Conservation (phyloP, 441 rosid species). For the Adansonia rubrostipa region DNA sequence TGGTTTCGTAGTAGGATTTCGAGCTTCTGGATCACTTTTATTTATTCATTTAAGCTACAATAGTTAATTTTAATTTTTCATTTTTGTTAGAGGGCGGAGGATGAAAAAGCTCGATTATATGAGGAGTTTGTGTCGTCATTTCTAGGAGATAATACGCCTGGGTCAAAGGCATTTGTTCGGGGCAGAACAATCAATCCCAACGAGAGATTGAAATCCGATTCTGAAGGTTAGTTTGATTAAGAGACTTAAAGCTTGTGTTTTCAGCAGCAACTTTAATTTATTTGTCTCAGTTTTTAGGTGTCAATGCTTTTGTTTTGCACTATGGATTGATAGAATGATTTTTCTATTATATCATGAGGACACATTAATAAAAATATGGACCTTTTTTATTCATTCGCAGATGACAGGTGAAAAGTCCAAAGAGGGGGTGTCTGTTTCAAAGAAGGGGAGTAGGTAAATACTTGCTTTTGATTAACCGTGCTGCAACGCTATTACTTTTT, state of each 20-base stretch:
- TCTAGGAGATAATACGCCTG: conserved; percentile 75
- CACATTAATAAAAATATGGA: conserved; percentile 92
- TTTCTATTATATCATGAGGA: conserved; percentile 58
- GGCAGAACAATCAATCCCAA: conserved; percentile 90
- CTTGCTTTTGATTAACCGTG: conserved; percentile 74
- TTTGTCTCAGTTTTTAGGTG: conserved; percentile 12
- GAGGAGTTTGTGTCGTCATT: conserved; percentile 96
- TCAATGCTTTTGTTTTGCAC: conserved; percentile 38
- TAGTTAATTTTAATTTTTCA: conserved; percentile 5
- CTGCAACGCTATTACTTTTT: conserved; percentile 39
- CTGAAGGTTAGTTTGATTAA: conserved; percentile 72
- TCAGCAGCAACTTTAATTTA: conserved; percentile 4
- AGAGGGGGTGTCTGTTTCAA: conserved; percentile 97
- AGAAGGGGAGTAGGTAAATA: conserved; percentile 99
- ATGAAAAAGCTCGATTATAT: conserved; percentile 92
- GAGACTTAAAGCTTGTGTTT: conserved; percentile 4
- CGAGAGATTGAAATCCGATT: conserved; percentile 61
- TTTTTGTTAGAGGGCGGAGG: conserved; percentile 71
- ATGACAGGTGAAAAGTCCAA: conserved; percentile 99
- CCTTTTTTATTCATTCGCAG: conserved; percentile 96
- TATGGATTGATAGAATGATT: conserved; percentile 61
- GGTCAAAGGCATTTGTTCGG: conserved; percentile 91
- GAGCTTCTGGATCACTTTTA: not conserved
- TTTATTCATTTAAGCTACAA: conserved; percentile 14
- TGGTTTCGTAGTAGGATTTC: not conserved